A percentile compares a stretch with the other conserved stretches of the same genome.
These are phyloP conservation scores for Pichia sp. DNA, from an alignment of 1,139 yeast genomes.

Conservation along the genomic window DNA sequence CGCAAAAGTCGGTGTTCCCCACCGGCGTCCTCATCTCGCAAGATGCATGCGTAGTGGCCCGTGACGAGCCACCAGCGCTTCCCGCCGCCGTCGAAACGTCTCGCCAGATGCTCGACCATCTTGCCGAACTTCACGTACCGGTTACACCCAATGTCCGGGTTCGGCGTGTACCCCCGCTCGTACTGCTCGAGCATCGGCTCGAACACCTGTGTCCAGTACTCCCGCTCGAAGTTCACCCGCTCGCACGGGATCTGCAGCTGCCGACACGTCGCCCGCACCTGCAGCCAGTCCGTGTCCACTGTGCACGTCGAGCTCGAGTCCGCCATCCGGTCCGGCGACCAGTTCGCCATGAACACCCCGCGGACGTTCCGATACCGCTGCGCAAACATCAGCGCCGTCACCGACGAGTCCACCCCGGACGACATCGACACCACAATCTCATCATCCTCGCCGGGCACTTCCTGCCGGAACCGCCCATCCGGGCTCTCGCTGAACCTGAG, in stretches of 20 bases:
- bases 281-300: constrained; percentile 79
- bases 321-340: constrained; percentile 46
- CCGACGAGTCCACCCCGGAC: constrained; percentile 94
- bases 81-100: constrained; percentile 29
- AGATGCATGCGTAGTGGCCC: constrained; percentile 81
- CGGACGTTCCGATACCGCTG: constrained; percentile 48
- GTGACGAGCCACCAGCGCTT: constrained; percentile 81
- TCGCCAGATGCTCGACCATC: constrained; percentile 51
- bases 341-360: constrained; percentile 91
- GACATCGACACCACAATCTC: constrained; percentile 85
- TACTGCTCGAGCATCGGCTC: constrained; percentile 83
- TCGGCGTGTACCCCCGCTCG: constrained; percentile 75
- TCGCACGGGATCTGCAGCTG: constrained; percentile 64
- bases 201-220: constrained; percentile 90
- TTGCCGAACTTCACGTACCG: constrained; percentile 81
- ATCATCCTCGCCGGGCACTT: constrained; percentile 48
- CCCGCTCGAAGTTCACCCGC: constrained; percentile 78
- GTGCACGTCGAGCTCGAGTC: constrained; percentile 48
- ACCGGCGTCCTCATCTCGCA: constrained; percentile 34
- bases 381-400: constrained; percentile 72
- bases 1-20: constrained; percentile 46
- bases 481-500: constrained; percentile 8
- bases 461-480: constrained; percentile 33
- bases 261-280: constrained; percentile 62
- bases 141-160: constrained; percentile 91